phyloP scores from a whole-genome alignment of 192 early-diverging fungal species.

The Spinellus fusiger region DNA sequence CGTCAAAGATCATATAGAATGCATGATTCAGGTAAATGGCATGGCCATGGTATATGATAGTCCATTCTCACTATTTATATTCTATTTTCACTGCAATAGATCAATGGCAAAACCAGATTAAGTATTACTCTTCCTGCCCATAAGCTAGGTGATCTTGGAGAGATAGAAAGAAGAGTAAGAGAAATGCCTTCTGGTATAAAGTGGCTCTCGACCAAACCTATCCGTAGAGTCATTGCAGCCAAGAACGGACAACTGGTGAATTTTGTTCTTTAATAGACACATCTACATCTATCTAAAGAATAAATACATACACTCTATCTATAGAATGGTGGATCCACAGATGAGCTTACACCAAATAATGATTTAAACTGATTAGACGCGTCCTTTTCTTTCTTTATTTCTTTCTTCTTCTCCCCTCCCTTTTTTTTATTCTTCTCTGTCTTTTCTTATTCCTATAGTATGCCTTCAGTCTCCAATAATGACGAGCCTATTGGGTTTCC shows the following conservation, averaged over 20 bases:
- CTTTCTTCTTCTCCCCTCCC: too few relatives aligned
- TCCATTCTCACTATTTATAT: not conserved
- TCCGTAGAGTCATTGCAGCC: constrained; percentile 61
- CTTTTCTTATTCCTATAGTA: not conserved
- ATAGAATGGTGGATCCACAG: not conserved
- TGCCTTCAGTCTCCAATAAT: not conserved
- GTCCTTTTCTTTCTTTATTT: too few relatives aligned
- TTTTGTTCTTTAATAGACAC: constrained; percentile 46
- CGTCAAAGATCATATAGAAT: constrained; percentile 42
- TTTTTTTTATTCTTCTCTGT: not conserved
- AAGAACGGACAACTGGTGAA: constrained; percentile 72
- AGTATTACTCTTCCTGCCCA: constrained; percentile 42
- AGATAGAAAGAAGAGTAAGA: constrained; percentile 39
- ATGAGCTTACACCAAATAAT: too few relatives aligned
- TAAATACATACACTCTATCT: not conserved
- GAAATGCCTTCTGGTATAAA: constrained; percentile 38
- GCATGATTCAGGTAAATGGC: constrained; percentile 43
- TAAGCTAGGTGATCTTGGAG: constrained; percentile 25
- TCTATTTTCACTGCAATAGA: constrained; percentile 28
- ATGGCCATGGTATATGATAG: constrained; percentile 4
- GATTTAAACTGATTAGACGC: too few relatives aligned
- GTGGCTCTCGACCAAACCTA: constrained; percentile 46
- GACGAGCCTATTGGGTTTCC: not conserved
- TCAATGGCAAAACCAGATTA: constrained; percentile 77
- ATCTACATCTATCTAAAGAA: not conserved